phyloP scores from a whole-genome alignment of 495 filamentous ascomycete species.

The Penicillium lagena region DNA sequence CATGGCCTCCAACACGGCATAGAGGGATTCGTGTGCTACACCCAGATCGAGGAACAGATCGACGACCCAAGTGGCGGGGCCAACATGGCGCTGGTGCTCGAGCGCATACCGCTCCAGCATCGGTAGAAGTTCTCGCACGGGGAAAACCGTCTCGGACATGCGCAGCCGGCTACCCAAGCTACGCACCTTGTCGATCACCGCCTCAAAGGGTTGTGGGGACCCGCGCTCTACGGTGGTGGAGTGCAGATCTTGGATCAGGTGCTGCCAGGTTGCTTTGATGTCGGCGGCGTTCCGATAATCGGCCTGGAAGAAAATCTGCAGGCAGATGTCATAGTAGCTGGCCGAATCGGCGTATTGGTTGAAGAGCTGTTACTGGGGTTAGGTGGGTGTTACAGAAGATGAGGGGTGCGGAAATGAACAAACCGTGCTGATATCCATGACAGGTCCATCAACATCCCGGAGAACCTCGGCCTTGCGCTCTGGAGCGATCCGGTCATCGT shows the following conservation, averaged over 20 bases:
- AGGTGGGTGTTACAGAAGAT: neutral
- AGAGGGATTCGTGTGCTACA: conserved; percentile 67
- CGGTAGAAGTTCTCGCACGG: conserved; percentile 55
- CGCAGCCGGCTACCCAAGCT: conserved; percentile 72
- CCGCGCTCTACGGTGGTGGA: conserved; percentile 47
- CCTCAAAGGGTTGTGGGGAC: conserved; percentile 67
- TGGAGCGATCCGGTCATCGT: conserved; percentile 57
- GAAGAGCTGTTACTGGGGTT: conserved; percentile 53
- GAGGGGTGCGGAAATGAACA: conserved; percentile 19
- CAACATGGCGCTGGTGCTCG: conserved; percentile 60
- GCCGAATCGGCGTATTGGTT: conserved; percentile 85
- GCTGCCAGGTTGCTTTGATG: conserved; percentile 77
- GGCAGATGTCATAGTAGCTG: conserved; percentile 84
- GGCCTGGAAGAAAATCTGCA: conserved; percentile 81
- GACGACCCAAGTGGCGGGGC: conserved; percentile 72
- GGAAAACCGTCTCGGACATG: conserved; percentile 74
- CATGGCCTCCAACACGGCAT: conserved; percentile 72
- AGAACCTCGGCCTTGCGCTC: conserved; percentile 57
- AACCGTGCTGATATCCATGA: conserved; percentile 69
- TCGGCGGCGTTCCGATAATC: conserved; percentile 80
- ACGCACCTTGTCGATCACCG: conserved; percentile 65
- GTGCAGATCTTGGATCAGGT: conserved; percentile 67
- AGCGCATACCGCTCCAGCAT: conserved; percentile 73
- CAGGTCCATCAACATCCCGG: conserved; percentile 61
- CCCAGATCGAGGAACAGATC: conserved; percentile 72